Evolutionary conservation across 164 flowering plant genomes (phyloP).

Genomic region (Vitis amurensis): DNA sequence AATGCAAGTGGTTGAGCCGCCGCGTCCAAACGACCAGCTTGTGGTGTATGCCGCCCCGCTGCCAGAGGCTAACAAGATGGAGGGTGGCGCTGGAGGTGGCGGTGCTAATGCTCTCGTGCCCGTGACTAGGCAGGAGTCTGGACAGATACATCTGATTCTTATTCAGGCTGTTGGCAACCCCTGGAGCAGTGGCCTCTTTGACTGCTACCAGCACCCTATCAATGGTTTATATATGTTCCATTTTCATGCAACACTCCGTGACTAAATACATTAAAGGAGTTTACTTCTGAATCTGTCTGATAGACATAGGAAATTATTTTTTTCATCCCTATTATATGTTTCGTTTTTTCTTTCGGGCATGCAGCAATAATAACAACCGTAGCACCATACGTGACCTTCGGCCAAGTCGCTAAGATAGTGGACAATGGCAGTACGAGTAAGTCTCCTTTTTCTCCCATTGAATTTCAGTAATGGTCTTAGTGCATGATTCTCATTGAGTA

Average conservation of each 20-base stretch:
- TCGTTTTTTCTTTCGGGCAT: neutral
- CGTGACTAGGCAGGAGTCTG: neutral
- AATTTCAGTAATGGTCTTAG: neutral
- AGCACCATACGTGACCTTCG: slow-evolving; percentile 13
- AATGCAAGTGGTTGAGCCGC: neutral
- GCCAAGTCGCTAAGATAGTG: slow-evolving; percentile 11
- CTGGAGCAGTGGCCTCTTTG: slow-evolving; percentile 12
- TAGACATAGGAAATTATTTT: neutral
- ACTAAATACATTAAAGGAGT: too few species aligned
- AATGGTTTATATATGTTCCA: neutral
- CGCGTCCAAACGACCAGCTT: neutral
- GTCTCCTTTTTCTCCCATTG: neutral
- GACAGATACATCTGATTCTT: neutral
- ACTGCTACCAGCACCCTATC: slow-evolving; percentile 8
- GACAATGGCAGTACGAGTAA: slow-evolving; percentile 17
- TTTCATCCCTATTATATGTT: neutral
- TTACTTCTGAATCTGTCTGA: too few species aligned
- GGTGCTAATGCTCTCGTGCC: neutral
- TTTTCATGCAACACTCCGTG: too few species aligned
- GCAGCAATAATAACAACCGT: slow-evolving; percentile 10
- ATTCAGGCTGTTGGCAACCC: slow-evolving; percentile 4
- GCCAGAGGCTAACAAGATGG: neutral
- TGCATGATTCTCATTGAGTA: too few species aligned
- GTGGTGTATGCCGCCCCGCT: neutral
- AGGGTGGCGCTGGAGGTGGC: too few species aligned